These are phyloP conservation scores for Cystoisospora suis DNA, from an alignment of 169 alveolate species.

Conservation along the genomic window DNA sequence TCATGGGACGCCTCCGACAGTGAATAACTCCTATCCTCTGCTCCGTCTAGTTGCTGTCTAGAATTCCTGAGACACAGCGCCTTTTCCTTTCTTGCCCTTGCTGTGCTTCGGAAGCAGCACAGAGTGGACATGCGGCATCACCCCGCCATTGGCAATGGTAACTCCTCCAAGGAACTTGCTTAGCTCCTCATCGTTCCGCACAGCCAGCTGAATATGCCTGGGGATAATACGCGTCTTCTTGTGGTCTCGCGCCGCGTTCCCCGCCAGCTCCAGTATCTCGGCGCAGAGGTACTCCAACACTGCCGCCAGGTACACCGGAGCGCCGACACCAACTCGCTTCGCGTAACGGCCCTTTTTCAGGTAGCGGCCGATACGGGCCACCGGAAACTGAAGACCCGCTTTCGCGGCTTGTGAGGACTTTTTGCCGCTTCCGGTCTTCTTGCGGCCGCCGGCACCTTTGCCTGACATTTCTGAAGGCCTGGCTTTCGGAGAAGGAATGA, in stretches of 20 bases:
- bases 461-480: slow-evolving; percentile 30
- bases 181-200: slow-evolving; percentile 97
- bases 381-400: slow-evolving; percentile 99
- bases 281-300: slow-evolving; percentile 98
- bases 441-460: slow-evolving; percentile 83
- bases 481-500: too few relatives aligned
- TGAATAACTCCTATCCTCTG: neutral
- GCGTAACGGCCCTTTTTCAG: slow-evolving; percentile 96
- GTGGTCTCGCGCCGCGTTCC: slow-evolving; percentile 97
- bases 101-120: slow-evolving; percentile 92
- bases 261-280: slow-evolving; percentile 98
- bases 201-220: slow-evolving; percentile 98
- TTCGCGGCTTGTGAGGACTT: slow-evolving; percentile 93
- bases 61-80: slow-evolving; percentile 23
- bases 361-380: slow-evolving; percentile 97
- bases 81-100: neutral
- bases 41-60: neutral
- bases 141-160: slow-evolving; percentile 98
- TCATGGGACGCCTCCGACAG: too few relatives aligned
- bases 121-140: slow-evolving; percentile 95
- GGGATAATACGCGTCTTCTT: slow-evolving; percentile 98
- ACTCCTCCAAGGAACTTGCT: slow-evolving; percentile 96
- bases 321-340: slow-evolving; percentile 90
- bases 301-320: slow-evolving; percentile 94
- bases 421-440: slow-evolving; percentile 77